Evolutionary conservation across 176 grass and related monocot species (phyloP).

Genomic region (Oryza punctata): DNA sequence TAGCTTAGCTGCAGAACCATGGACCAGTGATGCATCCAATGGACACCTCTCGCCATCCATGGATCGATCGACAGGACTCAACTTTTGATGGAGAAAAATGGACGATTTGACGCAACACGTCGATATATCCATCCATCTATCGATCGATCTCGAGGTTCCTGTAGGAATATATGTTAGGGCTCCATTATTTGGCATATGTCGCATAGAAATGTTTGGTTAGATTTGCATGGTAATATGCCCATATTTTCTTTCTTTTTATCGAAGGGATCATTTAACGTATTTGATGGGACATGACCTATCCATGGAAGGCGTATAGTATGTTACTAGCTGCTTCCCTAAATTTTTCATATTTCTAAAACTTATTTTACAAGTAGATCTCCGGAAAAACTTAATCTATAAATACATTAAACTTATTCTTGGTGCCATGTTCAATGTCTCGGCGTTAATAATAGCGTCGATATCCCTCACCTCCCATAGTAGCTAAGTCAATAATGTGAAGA

Average conservation of each 20-base stretch:
- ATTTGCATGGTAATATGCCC: background rate
- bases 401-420: no score
- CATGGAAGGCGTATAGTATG: background rate
- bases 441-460: no score
- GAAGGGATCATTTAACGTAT: background rate
- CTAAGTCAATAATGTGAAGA: no score
- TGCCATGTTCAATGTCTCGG: no score
- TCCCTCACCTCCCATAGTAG: no score
- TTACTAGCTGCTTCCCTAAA: background rate
- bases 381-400: no score
- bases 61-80: background rate
- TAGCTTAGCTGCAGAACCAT: background rate
- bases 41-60: background rate
- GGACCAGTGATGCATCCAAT: constrained; percentile 11
- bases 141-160: background rate
- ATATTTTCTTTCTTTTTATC: background rate
- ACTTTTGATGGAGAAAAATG: constrained; percentile 25
- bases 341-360: no score
- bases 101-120: constrained; percentile 21
- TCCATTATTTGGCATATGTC: constrained; percentile 22
- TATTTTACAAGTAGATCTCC: no score
- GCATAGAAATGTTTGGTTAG: background rate
- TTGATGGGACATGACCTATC: background rate
- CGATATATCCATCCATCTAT: background rate
- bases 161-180: constrained; percentile 14